Evolutionary conservation across 129 eudicot species (phyloP).

Genomic region (Lactuca saligna): DNA sequence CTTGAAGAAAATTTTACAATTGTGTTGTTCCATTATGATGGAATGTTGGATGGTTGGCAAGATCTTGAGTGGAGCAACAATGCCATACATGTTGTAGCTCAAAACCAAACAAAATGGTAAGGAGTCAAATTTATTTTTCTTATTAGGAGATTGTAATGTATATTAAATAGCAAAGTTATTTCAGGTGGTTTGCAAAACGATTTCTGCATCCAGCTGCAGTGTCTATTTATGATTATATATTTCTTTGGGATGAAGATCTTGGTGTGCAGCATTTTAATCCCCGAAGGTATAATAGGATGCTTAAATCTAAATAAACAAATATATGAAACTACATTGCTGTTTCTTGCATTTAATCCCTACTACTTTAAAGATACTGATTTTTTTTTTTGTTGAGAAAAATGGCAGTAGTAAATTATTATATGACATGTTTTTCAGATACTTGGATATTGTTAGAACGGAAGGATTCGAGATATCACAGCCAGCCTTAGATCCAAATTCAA

Average conservation of each 20-base stretch:
- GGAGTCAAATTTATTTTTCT: background rate
- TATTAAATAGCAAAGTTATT: background rate
- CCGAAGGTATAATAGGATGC: constrained; percentile 53
- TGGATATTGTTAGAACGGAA: constrained; percentile 70
- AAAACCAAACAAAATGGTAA: constrained; percentile 97
- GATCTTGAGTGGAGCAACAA: constrained; percentile 81
- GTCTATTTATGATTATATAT: constrained; percentile 79
- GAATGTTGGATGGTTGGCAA: constrained; percentile 84
- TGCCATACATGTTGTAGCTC: constrained; percentile 78
- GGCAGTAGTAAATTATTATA: background rate
- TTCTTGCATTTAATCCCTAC: no score
- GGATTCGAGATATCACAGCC: constrained; percentile 97
- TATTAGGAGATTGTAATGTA: no score
- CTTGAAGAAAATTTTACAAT: constrained; percentile 84
- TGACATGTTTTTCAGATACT: constrained; percentile 50
- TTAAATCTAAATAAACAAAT: no score
- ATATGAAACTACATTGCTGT: no score
- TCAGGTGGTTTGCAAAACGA: constrained; percentile 99
- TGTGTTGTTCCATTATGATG: constrained; percentile 90
- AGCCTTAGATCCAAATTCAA: constrained; percentile 92
- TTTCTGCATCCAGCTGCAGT: constrained; percentile 93
- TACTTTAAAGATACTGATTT: no score
- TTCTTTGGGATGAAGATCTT: constrained; percentile 98
- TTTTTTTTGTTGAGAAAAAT: background rate
- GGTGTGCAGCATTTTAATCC: constrained; percentile 87